These are phyloP conservation scores for Albifimbria verrucaria DNA, from an alignment of 2,329 filamentous ascomycete genomes.

Conservation along the genomic window DNA sequence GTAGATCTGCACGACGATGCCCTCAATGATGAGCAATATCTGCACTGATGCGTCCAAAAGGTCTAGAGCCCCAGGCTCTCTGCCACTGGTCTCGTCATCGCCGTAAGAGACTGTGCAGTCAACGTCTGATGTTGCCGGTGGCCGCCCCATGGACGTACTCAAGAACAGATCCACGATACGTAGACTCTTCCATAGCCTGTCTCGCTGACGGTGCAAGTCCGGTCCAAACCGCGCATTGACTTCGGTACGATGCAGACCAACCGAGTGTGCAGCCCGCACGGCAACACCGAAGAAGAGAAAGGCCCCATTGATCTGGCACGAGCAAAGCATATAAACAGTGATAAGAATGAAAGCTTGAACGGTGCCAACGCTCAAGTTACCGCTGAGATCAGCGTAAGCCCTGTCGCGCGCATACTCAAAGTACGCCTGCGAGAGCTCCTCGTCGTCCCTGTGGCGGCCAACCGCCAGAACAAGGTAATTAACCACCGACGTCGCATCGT, in stretches of 20 bases:
- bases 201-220: constrained; percentile 39
- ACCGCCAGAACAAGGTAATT: constrained; percentile 50
- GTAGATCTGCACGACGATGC: constrained; percentile 49
- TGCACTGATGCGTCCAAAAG: constrained; percentile 50
- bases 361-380: constrained; percentile 44
- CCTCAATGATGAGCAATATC: constrained; percentile 48
- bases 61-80: constrained; percentile 34
- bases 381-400: constrained; percentile 41
- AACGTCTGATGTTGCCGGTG: constrained; percentile 49
- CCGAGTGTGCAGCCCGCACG: constrained; percentile 48
- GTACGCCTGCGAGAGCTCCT: constrained; percentile 38
- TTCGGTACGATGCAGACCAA: constrained; percentile 51
- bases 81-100: constrained; percentile 27
- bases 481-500: constrained; percentile 38
- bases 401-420: constrained; percentile 48
- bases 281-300: constrained; percentile 54
- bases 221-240: constrained; percentile 50
- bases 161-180: constrained; percentile 50
- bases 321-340: constrained; percentile 51
- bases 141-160: constrained; percentile 51
- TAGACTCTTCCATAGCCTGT: constrained; percentile 52
- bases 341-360: constrained; percentile 49
- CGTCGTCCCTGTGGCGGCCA: constrained; percentile 39
- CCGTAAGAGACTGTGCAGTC: constrained; percentile 52
- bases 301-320: constrained; percentile 53